Evolutionary conservation across 257 asterid species (phyloP).

Genomic region (Lavandula angustifolia): DNA sequence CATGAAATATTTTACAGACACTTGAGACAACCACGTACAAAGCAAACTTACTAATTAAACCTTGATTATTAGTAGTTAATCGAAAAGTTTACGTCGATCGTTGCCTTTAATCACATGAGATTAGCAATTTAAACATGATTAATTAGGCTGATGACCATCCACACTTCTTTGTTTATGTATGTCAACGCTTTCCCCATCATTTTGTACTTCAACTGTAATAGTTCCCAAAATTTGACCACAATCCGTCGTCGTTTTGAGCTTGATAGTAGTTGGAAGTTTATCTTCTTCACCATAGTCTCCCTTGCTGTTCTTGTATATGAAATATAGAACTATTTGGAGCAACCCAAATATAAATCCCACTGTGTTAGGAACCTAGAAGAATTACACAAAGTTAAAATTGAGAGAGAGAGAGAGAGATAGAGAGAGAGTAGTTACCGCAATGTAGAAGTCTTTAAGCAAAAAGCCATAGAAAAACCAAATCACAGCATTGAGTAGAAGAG

Average conservation of each 20-base stretch:
- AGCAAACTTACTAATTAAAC: background rate
- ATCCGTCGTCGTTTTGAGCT: constrained; percentile 21
- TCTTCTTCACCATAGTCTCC: constrained; percentile 4
- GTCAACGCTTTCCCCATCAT: constrained; percentile 4
- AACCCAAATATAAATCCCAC: constrained; percentile 60
- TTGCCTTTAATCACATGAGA: background rate
- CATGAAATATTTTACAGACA: constrained; percentile 6
- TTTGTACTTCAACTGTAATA: background rate
- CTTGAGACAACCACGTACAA: background rate
- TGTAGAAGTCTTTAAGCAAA: constrained; percentile 49
- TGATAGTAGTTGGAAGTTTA: constrained; percentile 33
- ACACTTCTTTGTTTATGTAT: background rate
- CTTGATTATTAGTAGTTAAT: constrained; percentile 17
- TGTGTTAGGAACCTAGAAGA: constrained; percentile 45
- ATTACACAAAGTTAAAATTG: background rate
- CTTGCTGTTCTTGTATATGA: constrained; percentile 41
- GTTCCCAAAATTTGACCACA: constrained; percentile 23
- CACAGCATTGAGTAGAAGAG: constrained; percentile 47
- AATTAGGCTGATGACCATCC: constrained; percentile 15
- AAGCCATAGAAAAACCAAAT: constrained; percentile 68
- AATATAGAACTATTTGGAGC: constrained; percentile 48
- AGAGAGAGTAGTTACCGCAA: constrained; percentile 39
- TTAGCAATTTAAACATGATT: background rate
- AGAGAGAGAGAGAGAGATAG: too few species aligned
- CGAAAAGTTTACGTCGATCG: background rate